Evolutionary conservation across 768 basidiomycete species (phyloP).

Genomic region (Neoboletus magnificus): DNA sequence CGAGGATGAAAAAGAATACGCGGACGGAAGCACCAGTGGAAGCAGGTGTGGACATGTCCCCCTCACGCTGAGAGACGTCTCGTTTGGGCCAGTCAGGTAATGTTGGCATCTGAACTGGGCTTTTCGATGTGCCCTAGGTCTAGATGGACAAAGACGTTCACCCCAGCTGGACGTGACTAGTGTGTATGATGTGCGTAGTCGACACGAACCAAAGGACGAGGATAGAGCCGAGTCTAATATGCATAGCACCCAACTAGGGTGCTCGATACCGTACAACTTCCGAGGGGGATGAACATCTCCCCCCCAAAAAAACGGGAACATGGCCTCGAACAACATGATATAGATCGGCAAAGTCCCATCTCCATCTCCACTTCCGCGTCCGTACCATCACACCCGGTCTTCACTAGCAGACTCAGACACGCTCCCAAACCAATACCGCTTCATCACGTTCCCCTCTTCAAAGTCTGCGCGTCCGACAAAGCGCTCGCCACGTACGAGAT

Average conservation of each 20-base stretch:
- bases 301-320: too few relatives aligned
- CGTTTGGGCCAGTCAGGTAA: not conserved
- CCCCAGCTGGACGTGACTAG: not conserved
- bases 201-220: not conserved
- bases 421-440: constrained; percentile 66
- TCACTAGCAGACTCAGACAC: not conserved
- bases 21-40: too few relatives aligned
- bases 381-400: not conserved
- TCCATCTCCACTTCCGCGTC: not conserved
- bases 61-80: too few relatives aligned
- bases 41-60: too few relatives aligned
- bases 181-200: not conserved
- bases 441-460: constrained; percentile 79
- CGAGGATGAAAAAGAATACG: too few relatives aligned
- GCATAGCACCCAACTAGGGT: not conserved
- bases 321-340: too few relatives aligned
- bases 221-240: not conserved
- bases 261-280: too few relatives aligned
- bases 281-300: too few relatives aligned
- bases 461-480: constrained; percentile 54
- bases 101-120: not conserved
- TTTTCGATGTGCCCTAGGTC: not conserved
- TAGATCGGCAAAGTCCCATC: not conserved
- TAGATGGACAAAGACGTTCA: not conserved
- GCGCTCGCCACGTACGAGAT: constrained; percentile 41